Evolutionary conservation across 1,284 basidiomycete species (phyloP).

Genomic region (Boletellus sp.): DNA sequence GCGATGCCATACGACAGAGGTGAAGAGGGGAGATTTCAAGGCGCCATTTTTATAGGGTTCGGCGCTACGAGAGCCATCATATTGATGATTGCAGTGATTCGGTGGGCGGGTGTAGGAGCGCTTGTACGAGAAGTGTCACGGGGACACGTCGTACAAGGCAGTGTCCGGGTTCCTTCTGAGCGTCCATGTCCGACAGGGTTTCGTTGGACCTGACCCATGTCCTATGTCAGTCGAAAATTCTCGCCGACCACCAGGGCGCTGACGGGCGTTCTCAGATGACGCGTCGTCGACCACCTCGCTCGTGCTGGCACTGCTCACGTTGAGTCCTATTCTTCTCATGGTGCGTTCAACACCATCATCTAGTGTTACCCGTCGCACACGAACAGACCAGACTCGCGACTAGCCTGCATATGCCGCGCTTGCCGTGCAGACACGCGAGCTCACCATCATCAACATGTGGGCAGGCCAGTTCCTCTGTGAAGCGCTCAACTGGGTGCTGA

Average conservation of each 20-base stretch:
- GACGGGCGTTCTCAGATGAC: slow-evolving; percentile 50
- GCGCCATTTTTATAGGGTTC: not conserved
- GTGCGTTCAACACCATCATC: slow-evolving; percentile 35
- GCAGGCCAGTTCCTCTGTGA: slow-evolving; percentile 76
- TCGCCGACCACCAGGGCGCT: not conserved
- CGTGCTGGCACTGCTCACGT: slow-evolving; percentile 63
- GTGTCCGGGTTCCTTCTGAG: not conserved
- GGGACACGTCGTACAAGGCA: not conserved
- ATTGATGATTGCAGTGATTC: no score
- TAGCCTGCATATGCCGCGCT: slow-evolving; percentile 79
- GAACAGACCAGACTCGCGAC: slow-evolving; percentile 9
- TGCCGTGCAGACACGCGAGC: slow-evolving; percentile 73
- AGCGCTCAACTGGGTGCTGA: slow-evolving; percentile 67
- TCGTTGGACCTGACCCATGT: slow-evolving; percentile 68
- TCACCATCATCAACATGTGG: slow-evolving; percentile 79
- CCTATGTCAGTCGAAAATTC: slow-evolving; percentile 45
- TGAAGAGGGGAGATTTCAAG: not conserved
- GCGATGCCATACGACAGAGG: slow-evolving; percentile 17
- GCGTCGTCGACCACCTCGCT: slow-evolving; percentile 60
- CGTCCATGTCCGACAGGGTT: slow-evolving; percentile 26
- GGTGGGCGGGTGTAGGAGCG: no score
- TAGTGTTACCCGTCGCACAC: not conserved
- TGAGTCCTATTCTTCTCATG: slow-evolving; percentile 76
- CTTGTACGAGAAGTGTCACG: no score
- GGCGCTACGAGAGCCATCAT: no score